Evolutionary conservation across 208 protist genomes (phyloP).

Genomic region (Tetramitus jugosus): DNA sequence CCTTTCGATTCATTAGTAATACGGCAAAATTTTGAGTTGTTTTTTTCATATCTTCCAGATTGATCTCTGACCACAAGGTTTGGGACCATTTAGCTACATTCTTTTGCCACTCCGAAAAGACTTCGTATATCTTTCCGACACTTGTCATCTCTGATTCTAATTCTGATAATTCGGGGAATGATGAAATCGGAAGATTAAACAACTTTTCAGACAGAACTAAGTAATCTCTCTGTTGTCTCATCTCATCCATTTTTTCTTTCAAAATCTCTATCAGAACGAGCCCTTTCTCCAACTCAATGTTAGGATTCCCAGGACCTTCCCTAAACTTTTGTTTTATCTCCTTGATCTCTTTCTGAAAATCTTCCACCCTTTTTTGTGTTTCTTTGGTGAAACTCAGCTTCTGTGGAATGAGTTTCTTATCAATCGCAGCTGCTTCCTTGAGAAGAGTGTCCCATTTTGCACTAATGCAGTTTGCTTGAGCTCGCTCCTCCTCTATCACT

Average conservation of each 20-base stretch:
- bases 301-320: conserved; percentile 62
- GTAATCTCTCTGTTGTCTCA: conserved; percentile 67
- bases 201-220: conserved; percentile 89
- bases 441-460: conserved; percentile 72
- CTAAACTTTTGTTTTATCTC: conserved; percentile 60
- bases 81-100: conserved; percentile 82
- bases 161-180: conserved; percentile 73
- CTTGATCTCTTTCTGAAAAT: conserved; percentile 56
- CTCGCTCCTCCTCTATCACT: conserved; percentile 62
- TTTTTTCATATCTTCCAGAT: conserved; percentile 79
- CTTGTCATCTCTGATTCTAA: conserved; percentile 76
- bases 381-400: conserved; percentile 85
- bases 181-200: conserved; percentile 86
- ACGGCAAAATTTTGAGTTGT: conserved; percentile 80
- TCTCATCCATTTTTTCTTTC: conserved; percentile 56
- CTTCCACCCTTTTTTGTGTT: conserved; percentile 71
- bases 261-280: conserved; percentile 75
- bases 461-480: conserved; percentile 60
- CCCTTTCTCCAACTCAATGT: conserved; percentile 75
- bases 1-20: conserved; percentile 64
- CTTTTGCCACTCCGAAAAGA: conserved; percentile 80
- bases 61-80: conserved; percentile 91
- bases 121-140: conserved; percentile 77
- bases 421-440: conserved; percentile 53
- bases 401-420: conserved; percentile 68